Base-by-base conservation (phyloP, 495 filamentous ascomycete species). In the Trichoderma virens region DNA sequence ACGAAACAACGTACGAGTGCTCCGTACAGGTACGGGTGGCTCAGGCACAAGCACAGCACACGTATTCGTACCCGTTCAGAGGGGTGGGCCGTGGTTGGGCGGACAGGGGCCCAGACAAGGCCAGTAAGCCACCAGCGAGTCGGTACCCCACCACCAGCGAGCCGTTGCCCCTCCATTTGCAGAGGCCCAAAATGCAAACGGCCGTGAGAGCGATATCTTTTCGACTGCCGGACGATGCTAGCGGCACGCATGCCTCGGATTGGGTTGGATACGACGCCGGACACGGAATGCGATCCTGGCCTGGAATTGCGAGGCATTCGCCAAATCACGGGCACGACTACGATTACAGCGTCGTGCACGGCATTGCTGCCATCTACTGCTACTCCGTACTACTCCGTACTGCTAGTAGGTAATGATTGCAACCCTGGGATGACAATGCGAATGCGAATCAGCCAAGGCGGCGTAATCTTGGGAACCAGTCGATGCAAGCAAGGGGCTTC, bases 1-100 rank as follows among this genome's bases (percentile, higher is more conserved):
- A 28, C 13, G 8, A 56, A 8, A 6, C 16, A 16, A n/a, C 16
- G 1, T 25, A 8, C 45, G 20, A n/a, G n/a, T n/a, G n/a, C n/a
- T n/a, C n/a, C n/a, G 23, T 8, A n/a, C 51, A 8, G 20, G 51
- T 18, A 56, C 43, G 11, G 18, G 23, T 56, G 13, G 51, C 51
- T 56, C 51, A 56, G 51, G 51, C 51, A 56, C 51, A 30, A 56
- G 51, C 25, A 56, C 51, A 56, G 23, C 43, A 47, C 5, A 56
- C 51, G 51, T 56, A 56, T 56, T 56, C 51, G 51, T 56, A 56
- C 51, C 51, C 51, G 51, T 56, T 56, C 51, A 28, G 25, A 1
- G 51, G 16, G 25, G 51, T 56, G 51, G 51, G 47, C 14, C 25
- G 51, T n/a, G n/a, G n/a, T 56, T 56, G 51, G 51, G 51, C 20